Base-by-base conservation (phyloP, 805 yeast species). In the Yamadazyma sp. region DNA sequence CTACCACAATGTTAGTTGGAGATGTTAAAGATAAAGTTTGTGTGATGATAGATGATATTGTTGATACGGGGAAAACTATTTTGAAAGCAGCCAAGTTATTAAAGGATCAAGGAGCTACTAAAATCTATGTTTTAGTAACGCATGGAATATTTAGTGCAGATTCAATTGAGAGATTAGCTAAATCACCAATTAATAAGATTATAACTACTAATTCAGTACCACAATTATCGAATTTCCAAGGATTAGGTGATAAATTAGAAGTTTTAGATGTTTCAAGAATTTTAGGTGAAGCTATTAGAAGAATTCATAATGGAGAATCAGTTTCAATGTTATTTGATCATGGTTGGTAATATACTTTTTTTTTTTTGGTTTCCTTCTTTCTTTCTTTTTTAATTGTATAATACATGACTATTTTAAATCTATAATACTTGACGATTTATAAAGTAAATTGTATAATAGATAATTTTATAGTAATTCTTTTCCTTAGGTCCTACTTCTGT, bases 281-380 rank as follows among this genome's bases (percentile, higher is more conserved):
- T 13, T 83, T 93, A 49, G 96, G 94, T 12, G 99, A 93, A 61
- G 91, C 97, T 2, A 87, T 93, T 29, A 74, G 99, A 57, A 75
- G 99, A 58, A 91, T 93, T 33, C 95, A 93, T 60, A 93, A 93
- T 49, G 99, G 99, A 47, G 99, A 93, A 66, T 80, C 91, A 11
- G 95, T 93, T 12, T 82, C 95, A 13, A 83, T 87, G 86, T 69
- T 93, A 42, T 93, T 89, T 62, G 96, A 88, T 50, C 89, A 85
- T 48, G 94, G 79, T 2, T 73, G 78, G 78, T 76, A 45, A 42
- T 22, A 22, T 9, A 22, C 9, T 22, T 9, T 22, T 11, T 22
- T 22, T n/a, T n/a, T n/a, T n/a, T n/a, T n/a, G n/a, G n/a, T n/a
- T n/a, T n/a, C n/a, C n/a, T n/a, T n/a, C n/a, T n/a, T n/a, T n/a